Conservation (phyloP, 1,284 basidiomycete species). For the Cryptococcus sp. region DNA sequence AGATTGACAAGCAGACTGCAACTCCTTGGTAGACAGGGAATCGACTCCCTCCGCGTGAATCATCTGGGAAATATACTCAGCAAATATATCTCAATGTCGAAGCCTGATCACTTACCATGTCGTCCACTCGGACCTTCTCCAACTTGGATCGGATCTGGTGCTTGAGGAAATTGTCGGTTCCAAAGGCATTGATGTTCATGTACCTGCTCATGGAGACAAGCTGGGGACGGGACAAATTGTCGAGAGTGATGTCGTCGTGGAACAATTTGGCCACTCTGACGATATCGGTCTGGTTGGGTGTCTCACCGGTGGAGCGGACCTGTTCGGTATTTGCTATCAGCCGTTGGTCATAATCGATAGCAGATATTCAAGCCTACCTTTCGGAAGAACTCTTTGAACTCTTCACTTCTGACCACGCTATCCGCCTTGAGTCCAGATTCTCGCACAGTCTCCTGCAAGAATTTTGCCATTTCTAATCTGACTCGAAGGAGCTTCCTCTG, state of each 20-base stretch:
- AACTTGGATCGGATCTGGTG: constrained; percentile 87
- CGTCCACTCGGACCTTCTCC: constrained; percentile 82
- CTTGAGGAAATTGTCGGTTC: constrained; percentile 97
- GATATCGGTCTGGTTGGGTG: constrained; percentile 82
- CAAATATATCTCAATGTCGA: not conserved
- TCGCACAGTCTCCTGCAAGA: constrained; percentile 93
- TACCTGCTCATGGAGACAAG: constrained; percentile 96
- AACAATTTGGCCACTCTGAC: constrained; percentile 95
- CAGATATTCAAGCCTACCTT: constrained; percentile 61
- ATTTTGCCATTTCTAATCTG: constrained; percentile 98
- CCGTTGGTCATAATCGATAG: not conserved
- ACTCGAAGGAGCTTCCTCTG: constrained; percentile 92
- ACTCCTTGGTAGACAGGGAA: constrained; percentile 82
- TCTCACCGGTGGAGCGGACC: constrained; percentile 93
- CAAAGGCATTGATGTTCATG: constrained; percentile 98
- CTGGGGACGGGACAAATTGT: constrained; percentile 96
- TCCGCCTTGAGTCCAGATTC: constrained; percentile 93
- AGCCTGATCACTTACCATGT: constrained; percentile 58
- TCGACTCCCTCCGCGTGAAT: constrained; percentile 89
- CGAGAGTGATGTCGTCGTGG: constrained; percentile 94
- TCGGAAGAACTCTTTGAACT: constrained; percentile 99
- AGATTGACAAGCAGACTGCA: constrained; percentile 90
- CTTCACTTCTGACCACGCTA: constrained; percentile 85
- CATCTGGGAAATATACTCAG: constrained; percentile 56
- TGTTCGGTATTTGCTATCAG: constrained; percentile 35